Evolutionary conservation across 2,329 filamentous ascomycete species (phyloP).

Genomic region (Penicillium sp.): DNA sequence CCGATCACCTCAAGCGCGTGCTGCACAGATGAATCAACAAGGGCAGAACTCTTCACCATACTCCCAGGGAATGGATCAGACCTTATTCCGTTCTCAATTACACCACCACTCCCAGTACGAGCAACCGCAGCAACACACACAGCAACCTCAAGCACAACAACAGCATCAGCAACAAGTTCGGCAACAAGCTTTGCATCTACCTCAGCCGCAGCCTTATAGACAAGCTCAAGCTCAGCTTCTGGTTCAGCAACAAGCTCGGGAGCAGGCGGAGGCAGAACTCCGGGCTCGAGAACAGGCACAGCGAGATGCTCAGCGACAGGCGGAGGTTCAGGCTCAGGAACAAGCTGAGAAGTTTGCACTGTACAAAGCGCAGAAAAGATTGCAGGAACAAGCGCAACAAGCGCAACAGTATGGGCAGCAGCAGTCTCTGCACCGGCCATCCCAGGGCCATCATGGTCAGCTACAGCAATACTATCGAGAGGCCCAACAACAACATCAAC

Average conservation of each 20-base stretch:
- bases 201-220: not conserved
- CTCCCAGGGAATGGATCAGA: slow-evolving; percentile 5
- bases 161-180: not conserved
- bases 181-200: not conserved
- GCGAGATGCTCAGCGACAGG: not conserved
- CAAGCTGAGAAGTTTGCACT: too few species aligned
- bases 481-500: not conserved
- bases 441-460: not conserved
- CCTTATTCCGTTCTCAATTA: slow-evolving; percentile 9
- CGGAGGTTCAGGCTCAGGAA: not conserved
- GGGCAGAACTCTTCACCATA: not conserved
- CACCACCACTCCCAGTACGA: not conserved
- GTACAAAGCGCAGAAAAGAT: not conserved
- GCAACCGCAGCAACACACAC: slow-evolving; percentile 2
- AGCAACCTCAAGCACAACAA: not conserved
- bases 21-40: not conserved
- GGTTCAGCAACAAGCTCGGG: not conserved
- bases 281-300: not conserved
- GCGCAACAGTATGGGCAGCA: too few species aligned
- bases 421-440: not conserved
- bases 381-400: not conserved
- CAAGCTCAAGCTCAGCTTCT: not conserved
- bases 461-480: not conserved
- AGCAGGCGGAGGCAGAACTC: not conserved
- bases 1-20: not conserved